Base-by-base conservation (phyloP, 257 asterid genomes). In the Fraxinus pennsylvanica region DNA sequence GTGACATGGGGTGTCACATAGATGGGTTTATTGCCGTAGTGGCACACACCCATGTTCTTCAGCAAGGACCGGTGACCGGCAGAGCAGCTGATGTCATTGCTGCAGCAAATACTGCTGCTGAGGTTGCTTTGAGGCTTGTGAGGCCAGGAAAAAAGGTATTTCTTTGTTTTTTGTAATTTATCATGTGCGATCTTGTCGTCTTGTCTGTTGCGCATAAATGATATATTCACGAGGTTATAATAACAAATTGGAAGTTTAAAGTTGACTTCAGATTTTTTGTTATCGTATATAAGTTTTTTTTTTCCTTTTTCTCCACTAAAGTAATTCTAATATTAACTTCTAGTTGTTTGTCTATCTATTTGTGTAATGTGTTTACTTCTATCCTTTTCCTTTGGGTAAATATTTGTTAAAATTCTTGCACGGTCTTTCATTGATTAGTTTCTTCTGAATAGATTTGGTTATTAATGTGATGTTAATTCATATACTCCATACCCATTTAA, bases 21-120 rank as follows among this genome's bases (percentile, higher is more conserved):
- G 98, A 94, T 92, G 98, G 98, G 4, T 94, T 92, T 83, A 94
- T 94, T 73, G 92, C 97, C 52, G 95, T 92, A 22, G 95, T 91
- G 85, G 98, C 92, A 9, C 98, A 94, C 75, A 92, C 97, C 68
- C 97, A 92, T 84, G 91, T 91, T 1, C 84, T 94, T 74, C 93
- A 90, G 75, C 89, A 90, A 74, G 98, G 96, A 8, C 96, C 97
- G 4, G 89, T 94, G 36, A 91, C 94, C 9, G 98, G 98, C 78
- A 89, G 90, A 75, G 92, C 92, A 73, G 98, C 98, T 80, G 98
- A 94, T 85, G 98, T 94, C 65, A 88, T 94, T 86, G 91, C 94
- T 50, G 98, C 98, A n/a, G 96, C 97, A 52, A 94, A 90, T 86
- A 90, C 98, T 2, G 97, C 98, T 13, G 97, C 98, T 22, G 98